Evolutionary conservation across 2,329 filamentous ascomycete species (phyloP), one percentile per base, ranked within the genome.

Genomic region (Cercospora brassicicola): DNA sequence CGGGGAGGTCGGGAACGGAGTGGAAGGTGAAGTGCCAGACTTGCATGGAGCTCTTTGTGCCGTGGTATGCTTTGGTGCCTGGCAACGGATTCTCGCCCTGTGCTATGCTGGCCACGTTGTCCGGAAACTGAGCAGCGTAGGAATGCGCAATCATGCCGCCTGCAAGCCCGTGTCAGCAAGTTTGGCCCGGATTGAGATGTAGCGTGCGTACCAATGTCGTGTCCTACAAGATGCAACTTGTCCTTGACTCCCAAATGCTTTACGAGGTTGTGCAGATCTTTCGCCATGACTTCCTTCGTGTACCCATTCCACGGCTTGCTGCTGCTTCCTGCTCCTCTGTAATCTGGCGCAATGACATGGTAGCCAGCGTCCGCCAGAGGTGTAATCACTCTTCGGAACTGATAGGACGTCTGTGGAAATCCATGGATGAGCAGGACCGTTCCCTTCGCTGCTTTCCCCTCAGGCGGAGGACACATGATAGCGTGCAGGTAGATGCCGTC

Each of bases 321-420:
- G 62, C 61, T 59, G 31, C 56, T 55, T 53, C 69, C 67, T 26
- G 69, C 69, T 13, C 69, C 71, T 45, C 69, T 59, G 30, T 71
- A 70, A 62, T 70, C 69, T 18, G 67, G 71, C 11, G 63, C 71
- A 23, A 71, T 70, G 45, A 69, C 53, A 26, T 62, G 57, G 62
- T 71, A 67, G 66, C 70, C 65, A 45, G 79, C 78, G 56, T 77
- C 70, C 6, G 79, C 67, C 10, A 82, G 71, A 7, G 78, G 79
- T 0, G 71, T 72, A 45, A 81, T 79, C 18, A 81, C 78, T 60
- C 79, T 76, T 4, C 81, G 79, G 67, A 80, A 82, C 69, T 82
- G 82, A 67, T 83, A 82, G 2, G 79, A 81, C 6, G 82, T 83
- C 69, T 84, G 78, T 1, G 83, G 82, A 66, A 82, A 84, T 67